Evolutionary conservation across 768 basidiomycete genomes (phyloP), one percentile per base, ranked within the genome.

Genomic region (Amanita exitialis): DNA sequence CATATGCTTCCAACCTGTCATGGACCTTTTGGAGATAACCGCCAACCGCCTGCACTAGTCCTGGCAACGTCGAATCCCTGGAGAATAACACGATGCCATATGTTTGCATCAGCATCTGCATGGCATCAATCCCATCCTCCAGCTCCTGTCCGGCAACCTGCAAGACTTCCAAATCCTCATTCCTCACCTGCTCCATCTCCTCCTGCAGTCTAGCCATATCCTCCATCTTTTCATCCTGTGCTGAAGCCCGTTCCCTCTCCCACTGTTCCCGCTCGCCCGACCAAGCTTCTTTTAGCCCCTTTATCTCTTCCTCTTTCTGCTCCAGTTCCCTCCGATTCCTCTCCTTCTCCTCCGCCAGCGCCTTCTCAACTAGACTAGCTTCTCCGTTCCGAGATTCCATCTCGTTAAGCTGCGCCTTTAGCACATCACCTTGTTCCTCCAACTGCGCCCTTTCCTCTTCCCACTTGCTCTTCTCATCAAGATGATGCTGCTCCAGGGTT

Each of bases 11-110:
- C 38, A 80, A 44, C 54, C 73, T 74, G 15, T 53, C 61, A 42
- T 76, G 68, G 15, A 82, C 59, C n/a, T 61, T 66, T 47, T 72
- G 71, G 30, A 86, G 56, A 63, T 86, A 82, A 30, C 68, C 58
- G 1, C 68, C 69, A 35, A 84, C 61, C 13, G 80, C 73, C 10
- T 65, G 60, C 48, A 80, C 56, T 1, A 83, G 61, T 44, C 70
- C 75, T 43, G 71, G 69, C 32, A 82, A 52, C 18, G 80, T 75
- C 18, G 66, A 54, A 52, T 82, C 79, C 47, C 72, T 67, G 13
- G 76, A 72, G 54, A 70, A 75, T 18, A 80, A 63, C n/a, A 73
- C 71, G 56, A 89, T 72, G 13, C 71, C 72, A 58, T 85, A 77
- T 32, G 70, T 69, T 56, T 76, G 75, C 53, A 83, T 71, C 55